Base-by-base conservation (phyloP, 768 basidiomycete species). In the Psilocybe cyanescens region DNA sequence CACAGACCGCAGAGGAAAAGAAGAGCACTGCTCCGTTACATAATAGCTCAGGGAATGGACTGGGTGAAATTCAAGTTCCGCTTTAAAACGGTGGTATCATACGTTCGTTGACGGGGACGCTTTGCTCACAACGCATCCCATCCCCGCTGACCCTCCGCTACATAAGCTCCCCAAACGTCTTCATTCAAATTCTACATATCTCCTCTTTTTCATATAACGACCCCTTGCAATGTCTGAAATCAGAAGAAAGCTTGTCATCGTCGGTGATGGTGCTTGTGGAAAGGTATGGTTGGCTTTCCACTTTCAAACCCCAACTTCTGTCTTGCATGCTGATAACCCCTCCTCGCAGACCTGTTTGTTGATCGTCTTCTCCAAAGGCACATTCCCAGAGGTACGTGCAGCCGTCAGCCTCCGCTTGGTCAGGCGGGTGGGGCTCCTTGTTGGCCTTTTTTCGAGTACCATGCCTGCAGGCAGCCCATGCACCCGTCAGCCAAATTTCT, bases 241-340 rank as follows among this genome's bases (percentile, higher is more conserved):
- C 79, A 88, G 96, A 80, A 91, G 95, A 79, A 99, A 99, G 81
- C 90, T 99, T 70, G 96, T 99, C 76, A 97, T 98, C 77, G 96
- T 99, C 68, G 96, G 96, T 76, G 95, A 97, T 82, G 95, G 95
- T 86, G 94, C 94, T 78, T 96, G 94, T 70, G 94, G 94, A 80
- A 95, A 95, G 91, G 92, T 92, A 41, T 67, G 41, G 55, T 62
- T 45, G 47, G 46, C 28, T 24, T 24, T 14, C 39, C 17, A 35
- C 39, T 8, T 45, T 44, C 35, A 3, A 16, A 14, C 11, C 33
- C 33, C 9, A 51, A 1, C 19, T 44, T 51, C 24, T 2, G 19
- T 44, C 33, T 46, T 24, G 54, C 35, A 53, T 63, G 30, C 49
- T 68, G 52, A 58, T 63, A 37, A 39, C 66, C 67, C 68, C 65